Evolutionary conservation across 2,329 filamentous ascomycete genomes (phyloP), one percentile per base, ranked within the genome.

Genomic region (Dactylellina leptospora): DNA sequence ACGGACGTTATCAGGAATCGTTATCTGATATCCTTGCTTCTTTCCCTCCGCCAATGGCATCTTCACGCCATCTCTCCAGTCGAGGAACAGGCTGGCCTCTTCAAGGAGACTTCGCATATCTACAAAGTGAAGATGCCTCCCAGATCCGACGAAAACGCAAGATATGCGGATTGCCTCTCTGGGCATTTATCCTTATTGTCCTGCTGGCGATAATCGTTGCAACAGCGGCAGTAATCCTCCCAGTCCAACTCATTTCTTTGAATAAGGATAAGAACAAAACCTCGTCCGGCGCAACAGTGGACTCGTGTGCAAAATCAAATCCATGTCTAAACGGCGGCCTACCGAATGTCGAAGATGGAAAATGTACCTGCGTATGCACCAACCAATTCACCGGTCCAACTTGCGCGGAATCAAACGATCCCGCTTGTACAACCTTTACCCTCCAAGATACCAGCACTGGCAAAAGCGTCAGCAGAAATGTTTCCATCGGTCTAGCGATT

Each of bases 331-430:
- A 71, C 23, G 66, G 66, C 18, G 66, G 66, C 5, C 27, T 74
- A 92, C 78, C 83, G 86, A 74, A 80, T 82, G 38, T 84, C 84
- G 18, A 86, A 85, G 13, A 83, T 86, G 63, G 85, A 86, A 82
- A 85, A 18, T 97, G 93, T 80, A 89, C 88, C 10, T 99, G 93
- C 78, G 87, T 97, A 44, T 99, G 93, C 80, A 87, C 89, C 20
- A 92, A 95, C 76, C 92, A 93, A 1, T 97, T 93, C 78, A 93
- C 90, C 0, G 88, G 88, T 20, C 80, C 81, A 1, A 83, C 81
- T 13, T 91, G 88, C 77, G 82, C 80, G 3, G 75, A 80, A 11
- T 80, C 82, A 11, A 84, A 84, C 62, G 81, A 83, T 22, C 81
- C 80, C 1, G 83, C 82, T 48, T 90, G 88, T 76, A 83, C 84